A percentile compares a stretch with the other conserved stretches of the same genome.
These are phyloP conservation scores for Paxillus rubicundulus DNA, from an alignment of 768 basidiomycete genomes.

Conservation along the genomic window DNA sequence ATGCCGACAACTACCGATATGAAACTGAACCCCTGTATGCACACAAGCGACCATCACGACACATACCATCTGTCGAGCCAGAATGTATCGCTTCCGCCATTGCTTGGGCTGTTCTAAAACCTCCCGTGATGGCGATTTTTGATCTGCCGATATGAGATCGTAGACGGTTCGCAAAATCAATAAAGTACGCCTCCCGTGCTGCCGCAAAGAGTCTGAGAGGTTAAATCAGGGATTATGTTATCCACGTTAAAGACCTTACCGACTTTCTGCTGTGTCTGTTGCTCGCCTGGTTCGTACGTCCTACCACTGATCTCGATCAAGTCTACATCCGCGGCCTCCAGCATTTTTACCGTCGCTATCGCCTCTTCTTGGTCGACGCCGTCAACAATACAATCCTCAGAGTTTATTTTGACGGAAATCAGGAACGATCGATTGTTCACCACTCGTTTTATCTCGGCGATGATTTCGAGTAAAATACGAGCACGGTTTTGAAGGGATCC, in stretches of 20 bases:
- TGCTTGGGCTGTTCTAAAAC: conserved; percentile 26
- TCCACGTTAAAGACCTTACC: not conserved
- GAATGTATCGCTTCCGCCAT: conserved; percentile 28
- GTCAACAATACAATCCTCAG: conserved; percentile 23
- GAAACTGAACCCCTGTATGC: not conserved
- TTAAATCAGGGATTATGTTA: not conserved
- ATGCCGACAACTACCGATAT: conserved; percentile 26
- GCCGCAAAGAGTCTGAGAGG: conserved; percentile 11
- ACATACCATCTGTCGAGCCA: conserved; percentile 28
- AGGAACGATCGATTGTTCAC: conserved; percentile 33
- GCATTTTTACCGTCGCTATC: conserved; percentile 24
- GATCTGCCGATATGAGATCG: conserved; percentile 24
- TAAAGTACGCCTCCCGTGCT: conserved; percentile 29
- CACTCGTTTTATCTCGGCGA: conserved; percentile 40
- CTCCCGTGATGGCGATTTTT: conserved; percentile 30
- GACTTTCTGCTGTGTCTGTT: conserved; percentile 9
- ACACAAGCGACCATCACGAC: not conserved
- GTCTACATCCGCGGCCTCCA: conserved; percentile 37
- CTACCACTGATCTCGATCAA: conserved; percentile 43
- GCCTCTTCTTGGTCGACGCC: conserved; percentile 36
- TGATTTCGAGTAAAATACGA: conserved; percentile 48
- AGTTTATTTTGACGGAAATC: conserved; percentile 35
- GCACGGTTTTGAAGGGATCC: conserved; percentile 50
- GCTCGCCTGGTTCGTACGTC: conserved; percentile 29
- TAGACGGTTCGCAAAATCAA: conserved; percentile 30